Conservation (phyloP, 345 rosid genomes). For the Mallotus nudiflorus region DNA sequence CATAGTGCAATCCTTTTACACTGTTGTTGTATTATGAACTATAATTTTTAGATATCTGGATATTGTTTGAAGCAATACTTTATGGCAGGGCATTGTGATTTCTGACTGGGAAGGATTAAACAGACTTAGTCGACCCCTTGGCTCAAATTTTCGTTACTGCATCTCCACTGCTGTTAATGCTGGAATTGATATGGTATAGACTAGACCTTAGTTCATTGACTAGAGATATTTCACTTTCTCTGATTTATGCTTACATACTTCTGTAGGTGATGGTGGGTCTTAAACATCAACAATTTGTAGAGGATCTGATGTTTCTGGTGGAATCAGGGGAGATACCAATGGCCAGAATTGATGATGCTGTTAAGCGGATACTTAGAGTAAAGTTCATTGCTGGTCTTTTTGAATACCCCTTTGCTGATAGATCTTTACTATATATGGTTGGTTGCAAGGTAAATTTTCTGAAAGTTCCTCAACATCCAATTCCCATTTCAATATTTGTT, state of each 20-base stretch:
- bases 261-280: conserved; percentile 84
- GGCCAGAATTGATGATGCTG: conserved; percentile 73
- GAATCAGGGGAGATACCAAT: conserved; percentile 74
- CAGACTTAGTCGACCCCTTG: conserved; percentile 57
- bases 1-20: neutral
- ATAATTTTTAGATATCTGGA: neutral
- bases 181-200: conserved; percentile 83
- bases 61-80: conserved; percentile 10
- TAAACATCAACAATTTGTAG: conserved; percentile 49
- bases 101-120: conserved; percentile 91
- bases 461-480: neutral
- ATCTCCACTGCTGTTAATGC: conserved; percentile 69
- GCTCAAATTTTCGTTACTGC: conserved; percentile 67
- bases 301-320: conserved; percentile 51
- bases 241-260: conserved; percentile 17
- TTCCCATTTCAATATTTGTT: conserved; percentile 7
- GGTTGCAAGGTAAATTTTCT: conserved; percentile 68
- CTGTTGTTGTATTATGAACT: neutral
- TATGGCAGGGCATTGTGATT: conserved; percentile 69
- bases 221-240: neutral
- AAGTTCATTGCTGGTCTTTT: conserved; percentile 83
- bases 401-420: conserved; percentile 67
- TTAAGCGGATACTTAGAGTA: conserved; percentile 82
- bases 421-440: conserved; percentile 62
- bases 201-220: neutral